Evolutionary conservation across 352 stramenopile species (phyloP).

Genomic region (Phytophthora vignae): DNA sequence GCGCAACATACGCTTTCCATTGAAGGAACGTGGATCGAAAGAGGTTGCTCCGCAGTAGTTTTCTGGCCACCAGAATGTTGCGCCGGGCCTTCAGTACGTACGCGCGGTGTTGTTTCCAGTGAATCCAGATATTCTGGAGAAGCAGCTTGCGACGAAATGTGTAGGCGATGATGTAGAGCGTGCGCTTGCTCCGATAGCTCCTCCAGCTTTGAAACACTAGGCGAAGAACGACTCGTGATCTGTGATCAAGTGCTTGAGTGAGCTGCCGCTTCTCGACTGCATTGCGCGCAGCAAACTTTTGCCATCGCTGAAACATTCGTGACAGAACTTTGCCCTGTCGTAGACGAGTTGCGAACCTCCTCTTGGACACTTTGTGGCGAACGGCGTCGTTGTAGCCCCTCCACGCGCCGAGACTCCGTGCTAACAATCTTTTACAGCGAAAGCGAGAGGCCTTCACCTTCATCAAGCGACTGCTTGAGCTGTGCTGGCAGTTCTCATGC

Average conservation of each 20-base stretch:
- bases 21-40: conserved; percentile 27
- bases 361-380: conserved; percentile 20
- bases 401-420: conserved; percentile 17
- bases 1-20: conserved; percentile 36
- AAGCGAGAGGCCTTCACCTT: conserved; percentile 8
- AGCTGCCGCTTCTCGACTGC: background rate
- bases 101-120: conserved; percentile 23
- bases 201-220: conserved; percentile 27
- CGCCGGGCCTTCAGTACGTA: conserved; percentile 39
- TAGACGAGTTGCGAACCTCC: conserved; percentile 1
- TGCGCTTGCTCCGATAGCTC: conserved; percentile 27
- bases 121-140: conserved; percentile 29
- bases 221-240: conserved; percentile 7
- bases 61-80: conserved; percentile 36
- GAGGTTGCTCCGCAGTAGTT: conserved; percentile 40
- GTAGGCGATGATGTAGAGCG: conserved; percentile 28
- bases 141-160: conserved; percentile 14
- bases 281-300: background rate
- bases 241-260: conserved; percentile 5
- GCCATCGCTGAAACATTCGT: conserved; percentile 26
- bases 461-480: conserved; percentile 3
- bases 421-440: conserved; percentile 1
- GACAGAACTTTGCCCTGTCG: conserved; percentile 17
- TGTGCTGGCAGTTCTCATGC: conserved; percentile 6
- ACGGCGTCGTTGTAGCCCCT: conserved; percentile 9